Conservation (phyloP, 2,329 filamentous ascomycete genomes). For the Epicoccum nigrum region DNA sequence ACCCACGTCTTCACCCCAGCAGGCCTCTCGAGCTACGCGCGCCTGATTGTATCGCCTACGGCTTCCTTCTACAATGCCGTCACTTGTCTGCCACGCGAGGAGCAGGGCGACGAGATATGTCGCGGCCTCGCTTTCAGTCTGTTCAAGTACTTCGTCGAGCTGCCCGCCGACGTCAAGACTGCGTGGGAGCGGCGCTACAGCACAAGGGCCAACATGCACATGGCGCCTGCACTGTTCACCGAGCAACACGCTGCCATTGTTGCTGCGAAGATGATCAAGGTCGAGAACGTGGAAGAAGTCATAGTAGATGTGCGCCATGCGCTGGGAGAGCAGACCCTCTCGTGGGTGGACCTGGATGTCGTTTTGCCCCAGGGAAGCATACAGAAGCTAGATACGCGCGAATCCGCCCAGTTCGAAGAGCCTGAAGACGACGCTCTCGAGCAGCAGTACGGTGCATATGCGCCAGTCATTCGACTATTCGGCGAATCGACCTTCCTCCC, state of each 20-base stretch:
- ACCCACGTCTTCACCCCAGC: conserved; percentile 89
- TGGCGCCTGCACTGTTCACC: conserved; percentile 75
- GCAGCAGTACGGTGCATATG: conserved; percentile 78
- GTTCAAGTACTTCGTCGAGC: conserved; percentile 90
- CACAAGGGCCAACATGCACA: conserved; percentile 63
- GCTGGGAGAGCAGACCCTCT: conserved; percentile 79
- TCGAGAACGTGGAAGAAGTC: conserved; percentile 77
- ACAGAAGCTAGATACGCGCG: conserved; percentile 46
- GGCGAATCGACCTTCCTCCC: conserved; percentile 87
- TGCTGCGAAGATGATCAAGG: conserved; percentile 80
- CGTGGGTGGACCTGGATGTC: conserved; percentile 86
- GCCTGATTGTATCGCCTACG: conserved; percentile 90
- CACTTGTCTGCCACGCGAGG: conserved; percentile 85
- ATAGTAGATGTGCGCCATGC: conserved; percentile 75
- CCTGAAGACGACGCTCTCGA: conserved; percentile 70
- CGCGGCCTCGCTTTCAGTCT: conserved; percentile 90
- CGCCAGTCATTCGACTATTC: conserved; percentile 75
- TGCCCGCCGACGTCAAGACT: conserved; percentile 77
- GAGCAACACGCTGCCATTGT: conserved; percentile 93
- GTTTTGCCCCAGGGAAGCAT: conserved; percentile 81
- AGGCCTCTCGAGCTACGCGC: conserved; percentile 86
- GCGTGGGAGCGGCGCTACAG: conserved; percentile 65
- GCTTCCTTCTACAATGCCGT: conserved; percentile 91
- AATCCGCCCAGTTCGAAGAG: conserved; percentile 66
- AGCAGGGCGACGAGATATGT: conserved; percentile 93